Conservation (phyloP, 768 basidiomycete species). For the Lactifluus pinguis region DNA sequence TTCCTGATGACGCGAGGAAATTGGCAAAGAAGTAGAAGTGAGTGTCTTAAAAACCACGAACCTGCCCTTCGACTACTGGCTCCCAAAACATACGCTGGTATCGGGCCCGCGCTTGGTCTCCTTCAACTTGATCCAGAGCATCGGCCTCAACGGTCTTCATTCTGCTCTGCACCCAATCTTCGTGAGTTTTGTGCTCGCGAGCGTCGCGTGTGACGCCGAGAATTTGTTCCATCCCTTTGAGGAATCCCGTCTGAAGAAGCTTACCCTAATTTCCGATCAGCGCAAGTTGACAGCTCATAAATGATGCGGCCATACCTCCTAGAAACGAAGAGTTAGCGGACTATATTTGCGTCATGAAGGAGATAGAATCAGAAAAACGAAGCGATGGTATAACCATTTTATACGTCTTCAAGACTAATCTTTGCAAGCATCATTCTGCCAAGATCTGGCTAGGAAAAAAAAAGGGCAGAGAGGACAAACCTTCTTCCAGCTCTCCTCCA, state of each 20-base stretch:
- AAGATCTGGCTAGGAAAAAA: constrained; percentile 13
- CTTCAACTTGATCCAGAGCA: constrained; percentile 45
- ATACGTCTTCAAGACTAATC: constrained; percentile 94
- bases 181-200: constrained; percentile 6
- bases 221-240: constrained; percentile 68
- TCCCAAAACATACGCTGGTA: constrained; percentile 78
- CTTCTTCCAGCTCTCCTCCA: constrained; percentile 66
- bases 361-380: constrained; percentile 19
- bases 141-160: constrained; percentile 55
- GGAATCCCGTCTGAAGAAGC: constrained; percentile 71
- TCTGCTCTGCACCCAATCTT: constrained; percentile 24
- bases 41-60: constrained; percentile 27
- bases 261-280: constrained; percentile 37
- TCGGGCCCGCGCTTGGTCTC: constrained; percentile 46
- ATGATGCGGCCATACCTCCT: constrained; percentile 19
- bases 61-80: constrained; percentile 60
- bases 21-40: background rate
- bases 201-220: constrained; percentile 43
- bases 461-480: constrained; percentile 33
- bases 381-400: constrained; percentile 55
- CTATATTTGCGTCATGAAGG: background rate
- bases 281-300: constrained; percentile 4
- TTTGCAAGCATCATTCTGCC: constrained; percentile 44
- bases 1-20: constrained; percentile 35
- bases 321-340: constrained; percentile 18